Evolutionary conservation across 2,329 filamentous ascomycete genomes (phyloP).

Genomic region (Emergomyces pasteurianus): DNA sequence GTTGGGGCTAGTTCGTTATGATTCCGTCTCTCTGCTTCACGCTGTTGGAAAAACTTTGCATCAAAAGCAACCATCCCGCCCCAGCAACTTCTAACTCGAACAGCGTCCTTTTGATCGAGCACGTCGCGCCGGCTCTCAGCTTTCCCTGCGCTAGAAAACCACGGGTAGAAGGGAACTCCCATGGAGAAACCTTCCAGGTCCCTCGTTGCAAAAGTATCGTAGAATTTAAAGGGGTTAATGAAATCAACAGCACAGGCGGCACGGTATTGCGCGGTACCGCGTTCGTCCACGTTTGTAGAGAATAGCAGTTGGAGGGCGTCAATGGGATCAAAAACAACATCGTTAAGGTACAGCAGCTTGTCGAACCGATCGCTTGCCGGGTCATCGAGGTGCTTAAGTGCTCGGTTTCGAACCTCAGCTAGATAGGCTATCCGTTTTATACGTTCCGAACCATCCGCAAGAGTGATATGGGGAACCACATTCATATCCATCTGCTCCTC

Average conservation of each 20-base stretch:
- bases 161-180: constrained; percentile 61
- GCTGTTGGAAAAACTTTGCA: constrained; percentile 32
- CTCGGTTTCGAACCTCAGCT: constrained; percentile 60
- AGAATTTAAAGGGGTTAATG: constrained; percentile 60
- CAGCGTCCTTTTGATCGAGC: constrained; percentile 44
- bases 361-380: constrained; percentile 37
- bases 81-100: constrained; percentile 64
- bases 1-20: background rate
- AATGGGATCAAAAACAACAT: constrained; percentile 50
- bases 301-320: constrained; percentile 51
- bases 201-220: constrained; percentile 63
- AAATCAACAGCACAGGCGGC: constrained; percentile 67
- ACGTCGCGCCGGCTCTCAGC: constrained; percentile 51
- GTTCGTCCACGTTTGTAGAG: constrained; percentile 43
- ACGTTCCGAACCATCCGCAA: constrained; percentile 51
- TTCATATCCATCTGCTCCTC: constrained; percentile 48
- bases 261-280: constrained; percentile 48
- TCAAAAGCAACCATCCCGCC: constrained; percentile 55
- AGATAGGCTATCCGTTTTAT: constrained; percentile 64
- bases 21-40: constrained; percentile 3
- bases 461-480: constrained; percentile 46
- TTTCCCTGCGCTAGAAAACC: constrained; percentile 46
- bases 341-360: constrained; percentile 52
- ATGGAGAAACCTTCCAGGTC: constrained; percentile 57
- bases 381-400: constrained; percentile 49